Base-by-base conservation (phyloP, 1,284 basidiomycete genomes). In the Takashimella tepidaria region DNA sequence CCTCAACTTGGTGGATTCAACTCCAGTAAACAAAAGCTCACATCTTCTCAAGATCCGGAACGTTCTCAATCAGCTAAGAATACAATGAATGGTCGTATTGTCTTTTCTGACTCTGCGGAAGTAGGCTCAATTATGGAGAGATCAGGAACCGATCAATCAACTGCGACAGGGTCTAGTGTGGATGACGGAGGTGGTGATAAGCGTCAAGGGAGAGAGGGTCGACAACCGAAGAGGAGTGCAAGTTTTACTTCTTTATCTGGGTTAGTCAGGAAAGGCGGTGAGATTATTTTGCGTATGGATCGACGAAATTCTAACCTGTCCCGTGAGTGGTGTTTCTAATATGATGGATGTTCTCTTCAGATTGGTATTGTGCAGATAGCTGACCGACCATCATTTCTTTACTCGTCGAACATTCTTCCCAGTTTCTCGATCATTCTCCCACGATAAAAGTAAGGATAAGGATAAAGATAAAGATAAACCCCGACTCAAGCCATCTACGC, bases 181-280 rank as follows among this genome's bases (percentile, higher is more conserved):
- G 16, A 37, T 37, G 31, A 37, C 37, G 51, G 56, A n/a, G n/a
- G n/a, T 26, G 59, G 54, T 47, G 53, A 50, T 21, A 54, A 49
- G 4, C 20, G 24, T 8, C 51, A 54, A 10, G 47, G 40, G n/a
- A 19, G 41, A 25, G 37, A 31, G 20, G 41, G 23, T 2, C 61
- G 63, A 48, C 49, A 50, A 10, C 61, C 63, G 6, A 64, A 63
- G 42, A 47, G 65, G 31, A 62, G 60, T 53, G 61, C 63, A 37
- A 65, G 63, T 23, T 67, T 67, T 45, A 65, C 60, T 3, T 63
- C 60, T 47, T 43, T 67, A 22, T 61, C 58, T 40, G 58, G 58
- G 47, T 43, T 63, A 25, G 54, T 64, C 23, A 61, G 59, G 52
- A 58, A 62, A 27, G 60, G 59, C 41, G 58, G 60, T 5, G 45